These are phyloP conservation scores for Hyphopichia fennica DNA, from an alignment of 1,139 yeast species.

Conservation along the genomic window DNA sequence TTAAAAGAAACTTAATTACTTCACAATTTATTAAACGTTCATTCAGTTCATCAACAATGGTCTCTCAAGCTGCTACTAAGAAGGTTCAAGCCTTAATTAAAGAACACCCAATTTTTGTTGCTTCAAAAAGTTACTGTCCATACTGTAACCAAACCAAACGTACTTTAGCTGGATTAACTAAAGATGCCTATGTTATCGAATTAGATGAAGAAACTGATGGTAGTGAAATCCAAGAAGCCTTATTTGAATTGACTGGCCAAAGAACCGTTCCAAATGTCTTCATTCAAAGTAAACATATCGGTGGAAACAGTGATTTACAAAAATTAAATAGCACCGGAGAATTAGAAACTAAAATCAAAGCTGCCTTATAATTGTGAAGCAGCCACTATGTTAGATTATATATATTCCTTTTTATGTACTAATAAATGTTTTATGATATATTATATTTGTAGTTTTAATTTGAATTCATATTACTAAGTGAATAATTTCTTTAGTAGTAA, in stretches of 20 bases:
- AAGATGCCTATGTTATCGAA: slow-evolving; percentile 63
- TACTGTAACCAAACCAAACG: slow-evolving; percentile 67
- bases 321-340: slow-evolving; percentile 42
- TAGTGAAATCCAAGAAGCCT: slow-evolving; percentile 69
- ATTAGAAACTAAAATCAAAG: slow-evolving; percentile 38
- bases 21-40: slow-evolving; percentile 1
- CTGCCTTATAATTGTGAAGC: slow-evolving; percentile 30
- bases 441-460: too few relatives aligned
- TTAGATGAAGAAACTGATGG: slow-evolving; percentile 52
- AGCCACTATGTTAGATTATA: too few relatives aligned
- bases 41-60: slow-evolving; percentile 21
- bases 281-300: slow-evolving; percentile 87
- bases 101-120: slow-evolving; percentile 73
- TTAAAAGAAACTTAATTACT: neutral
- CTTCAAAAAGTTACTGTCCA: slow-evolving; percentile 76
- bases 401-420: too few relatives aligned
- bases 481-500: too few relatives aligned
- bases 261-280: slow-evolving; percentile 91
- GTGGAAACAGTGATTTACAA: slow-evolving; percentile 90
- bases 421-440: too few relatives aligned
- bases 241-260: slow-evolving; percentile 79
- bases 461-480: too few relatives aligned
- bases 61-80: slow-evolving; percentile 51
- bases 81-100: slow-evolving; percentile 67
- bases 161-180: slow-evolving; percentile 51